Evolutionary conservation across 495 filamentous ascomycete genomes (phyloP).

Genomic region (Sabuloglossum arenarium): DNA sequence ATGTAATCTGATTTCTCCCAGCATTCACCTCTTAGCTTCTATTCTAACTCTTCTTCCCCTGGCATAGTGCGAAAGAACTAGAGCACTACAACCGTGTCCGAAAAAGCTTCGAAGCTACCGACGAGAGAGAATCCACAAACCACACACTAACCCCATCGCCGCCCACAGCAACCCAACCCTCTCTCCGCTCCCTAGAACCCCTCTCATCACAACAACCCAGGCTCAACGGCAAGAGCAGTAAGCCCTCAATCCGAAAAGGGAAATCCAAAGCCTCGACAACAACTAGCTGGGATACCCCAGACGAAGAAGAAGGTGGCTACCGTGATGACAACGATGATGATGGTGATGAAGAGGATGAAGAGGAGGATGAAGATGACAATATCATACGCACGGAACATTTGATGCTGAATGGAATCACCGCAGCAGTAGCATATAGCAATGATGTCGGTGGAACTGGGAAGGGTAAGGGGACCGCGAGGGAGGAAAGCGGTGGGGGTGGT

Average conservation of each 20-base stretch:
- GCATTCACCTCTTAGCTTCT: neutral
- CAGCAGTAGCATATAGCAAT: too few species aligned
- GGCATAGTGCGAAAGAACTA: slow-evolving; percentile 60
- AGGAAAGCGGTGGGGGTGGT: neutral
- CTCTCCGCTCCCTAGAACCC: neutral
- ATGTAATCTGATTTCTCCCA: slow-evolving; percentile 9
- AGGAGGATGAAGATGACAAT: neutral
- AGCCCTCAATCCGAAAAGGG: neutral
- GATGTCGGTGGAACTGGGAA: neutral
- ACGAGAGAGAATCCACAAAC: neutral
- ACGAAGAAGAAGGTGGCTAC: neutral
- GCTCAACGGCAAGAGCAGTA: neutral
- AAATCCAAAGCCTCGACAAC: neutral
- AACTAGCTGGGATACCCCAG: neutral
- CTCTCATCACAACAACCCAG: neutral
- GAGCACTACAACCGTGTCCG: slow-evolving; percentile 79
- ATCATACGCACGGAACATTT: neutral
- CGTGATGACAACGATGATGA: neutral
- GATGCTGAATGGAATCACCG: neutral
- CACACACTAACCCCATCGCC: neutral
- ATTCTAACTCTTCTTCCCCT: neutral
- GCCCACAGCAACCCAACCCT: neutral
- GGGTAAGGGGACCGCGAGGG: neutral
- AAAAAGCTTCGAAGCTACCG: slow-evolving; percentile 44
- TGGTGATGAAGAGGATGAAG: neutral